Base-by-base conservation (phyloP, 192 early-diverging fungal genomes). In the Chytriomyces sp. region DNA sequence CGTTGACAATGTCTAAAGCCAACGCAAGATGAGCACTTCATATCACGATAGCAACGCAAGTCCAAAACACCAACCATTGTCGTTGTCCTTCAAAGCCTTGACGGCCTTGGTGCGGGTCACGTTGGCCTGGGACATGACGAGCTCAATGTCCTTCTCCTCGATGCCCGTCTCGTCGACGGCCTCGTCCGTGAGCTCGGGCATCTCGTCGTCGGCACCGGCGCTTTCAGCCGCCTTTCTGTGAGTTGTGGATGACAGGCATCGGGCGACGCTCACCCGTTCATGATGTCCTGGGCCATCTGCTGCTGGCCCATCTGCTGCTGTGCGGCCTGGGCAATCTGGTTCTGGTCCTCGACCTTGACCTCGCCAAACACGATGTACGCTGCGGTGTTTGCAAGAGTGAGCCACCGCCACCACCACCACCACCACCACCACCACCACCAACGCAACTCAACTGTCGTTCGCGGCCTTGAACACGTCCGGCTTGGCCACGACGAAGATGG, bases 1-100 rank as follows among this genome's bases (percentile, higher is more conserved):
- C 93, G 79, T 96, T 96, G 76, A 99, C 91, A 68, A 97, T 91
- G 79, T 99, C n/a, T n/a, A n/a, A n/a, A n/a, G n/a, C n/a, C n/a
- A n/a, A n/a, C n/a, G n/a, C n/a, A n/a, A n/a, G n/a, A n/a, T n/a
- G n/a, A n/a, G n/a, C n/a, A n/a, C n/a, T n/a, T 94, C 82, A 88
- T 92, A 76, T 86, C 75, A 85, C 91, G 55, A 57, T 6, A 5
- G 55, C 6, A 31, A 57, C 25, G 5, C 55, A 25, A 6, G 5
- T 30, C 25, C 8, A 57, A 6, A 57, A 6, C 55, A 25, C n/a
- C n/a, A n/a, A n/a, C n/a, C 68, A 32, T 58, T 70, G 69, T 67
- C 70, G 68, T 73, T 78, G 26, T 44, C 64, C 84, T 91, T 93
- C 75, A 99, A 86, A 36, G 95, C 96, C 84, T 90, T 91, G 78